These are phyloP conservation scores for Trapa incisa DNA, from an alignment of 345 rosid species.

Conservation along the genomic window DNA sequence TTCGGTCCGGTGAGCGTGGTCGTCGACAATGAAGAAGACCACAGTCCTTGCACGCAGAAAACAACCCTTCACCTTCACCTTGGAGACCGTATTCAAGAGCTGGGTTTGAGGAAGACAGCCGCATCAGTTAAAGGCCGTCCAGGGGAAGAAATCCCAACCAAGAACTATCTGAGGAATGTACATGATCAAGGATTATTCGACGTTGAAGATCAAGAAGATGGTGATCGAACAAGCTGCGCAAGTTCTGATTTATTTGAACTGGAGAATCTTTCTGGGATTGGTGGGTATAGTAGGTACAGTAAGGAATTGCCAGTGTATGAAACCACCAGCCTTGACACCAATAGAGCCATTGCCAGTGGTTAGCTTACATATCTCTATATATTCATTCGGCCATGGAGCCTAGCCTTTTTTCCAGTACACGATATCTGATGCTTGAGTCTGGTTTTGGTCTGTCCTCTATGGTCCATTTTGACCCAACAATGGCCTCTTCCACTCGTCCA, in stretches of 20 bases:
- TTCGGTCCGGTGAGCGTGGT: conserved; percentile 71
- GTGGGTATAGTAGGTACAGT: conserved; percentile 30
- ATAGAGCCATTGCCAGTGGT: conserved; percentile 53
- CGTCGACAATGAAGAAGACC: conserved; percentile 47
- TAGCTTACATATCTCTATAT: too few species aligned
- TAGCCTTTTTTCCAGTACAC: too few species aligned
- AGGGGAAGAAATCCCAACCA: conserved; percentile 6
- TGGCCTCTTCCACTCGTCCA: conserved; percentile 21
- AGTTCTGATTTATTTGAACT: conserved; percentile 92
- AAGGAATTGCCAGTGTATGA: conserved; percentile 94
- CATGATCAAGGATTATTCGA: conserved; percentile 6
- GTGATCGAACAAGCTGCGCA: conserved; percentile 62
- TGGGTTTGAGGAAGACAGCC: conserved; percentile 18
- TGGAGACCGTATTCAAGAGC: neutral
- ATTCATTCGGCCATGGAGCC: too few species aligned
- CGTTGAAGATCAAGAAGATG: conserved; percentile 21
- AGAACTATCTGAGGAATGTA: conserved; percentile 45
- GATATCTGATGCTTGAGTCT: too few species aligned
- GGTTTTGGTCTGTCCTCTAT: too few species aligned
- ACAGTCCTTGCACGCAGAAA: conserved; percentile 47
- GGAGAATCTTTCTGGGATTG: conserved; percentile 72
- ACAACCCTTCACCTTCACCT: conserved; percentile 5
- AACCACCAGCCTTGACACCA: conserved; percentile 62
- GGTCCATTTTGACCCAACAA: too few species aligned
- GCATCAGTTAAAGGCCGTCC: too few species aligned